A percentile compares a stretch with the other conserved stretches of the same genome.
phyloP scores from a whole-genome alignment of 148 eudicot genomes.

The Camellia granthamiana region DNA sequence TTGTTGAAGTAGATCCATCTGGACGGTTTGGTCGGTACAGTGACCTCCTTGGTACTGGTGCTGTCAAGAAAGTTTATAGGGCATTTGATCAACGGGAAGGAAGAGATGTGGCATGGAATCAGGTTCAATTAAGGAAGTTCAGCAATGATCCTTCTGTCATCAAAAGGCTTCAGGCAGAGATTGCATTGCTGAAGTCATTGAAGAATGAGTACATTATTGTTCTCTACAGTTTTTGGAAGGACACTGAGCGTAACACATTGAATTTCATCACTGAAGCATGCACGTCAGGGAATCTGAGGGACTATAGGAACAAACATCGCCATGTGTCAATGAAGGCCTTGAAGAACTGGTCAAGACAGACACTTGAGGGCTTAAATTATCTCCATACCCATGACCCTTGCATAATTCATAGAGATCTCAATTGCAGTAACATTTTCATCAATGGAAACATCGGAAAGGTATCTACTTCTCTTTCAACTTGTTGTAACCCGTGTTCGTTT shows the following conservation, averaged over 20 bases:
- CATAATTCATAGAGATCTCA: constrained; percentile 82
- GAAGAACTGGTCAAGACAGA: constrained; percentile 86
- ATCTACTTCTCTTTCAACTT: constrained; percentile 7
- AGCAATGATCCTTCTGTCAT: constrained; percentile 48
- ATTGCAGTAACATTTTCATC: constrained; percentile 86
- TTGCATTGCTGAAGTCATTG: constrained; percentile 51
- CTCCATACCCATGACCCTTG: constrained; percentile 83
- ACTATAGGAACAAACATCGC: constrained; percentile 68
- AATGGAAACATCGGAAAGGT: constrained; percentile 87
- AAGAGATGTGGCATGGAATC: constrained; percentile 91
- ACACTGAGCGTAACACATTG: constrained; percentile 39
- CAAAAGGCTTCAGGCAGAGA: constrained; percentile 55
- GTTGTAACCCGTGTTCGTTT: neutral
- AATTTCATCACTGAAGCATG: constrained; percentile 85
- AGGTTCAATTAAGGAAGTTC: constrained; percentile 55
- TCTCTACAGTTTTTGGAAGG: constrained; percentile 66
- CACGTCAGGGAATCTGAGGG: constrained; percentile 78
- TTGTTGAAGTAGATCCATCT: constrained; percentile 72
- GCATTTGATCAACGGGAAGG: constrained; percentile 85
- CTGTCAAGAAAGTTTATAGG: constrained; percentile 77
- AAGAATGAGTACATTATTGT: constrained; percentile 55
- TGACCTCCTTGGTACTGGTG: constrained; percentile 69
- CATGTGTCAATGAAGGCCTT: constrained; percentile 68
- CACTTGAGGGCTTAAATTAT: constrained; percentile 68
- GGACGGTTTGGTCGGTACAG: constrained; percentile 70